phyloP scores from a whole-genome alignment of 495 filamentous ascomycete genomes.

The Acidiella bohemica region DNA sequence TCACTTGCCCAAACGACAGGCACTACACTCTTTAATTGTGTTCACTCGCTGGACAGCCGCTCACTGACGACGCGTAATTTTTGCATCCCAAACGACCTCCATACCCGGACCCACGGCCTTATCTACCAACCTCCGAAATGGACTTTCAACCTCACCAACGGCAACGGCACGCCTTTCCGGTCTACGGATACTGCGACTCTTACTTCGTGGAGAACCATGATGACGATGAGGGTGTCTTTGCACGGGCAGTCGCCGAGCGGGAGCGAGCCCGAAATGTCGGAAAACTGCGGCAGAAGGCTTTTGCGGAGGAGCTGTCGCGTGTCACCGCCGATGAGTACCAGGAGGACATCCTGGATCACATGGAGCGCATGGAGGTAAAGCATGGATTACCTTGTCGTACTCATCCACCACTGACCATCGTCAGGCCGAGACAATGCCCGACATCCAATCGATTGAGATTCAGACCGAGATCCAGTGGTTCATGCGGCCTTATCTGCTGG shows the following conservation, averaged over 20 bases:
- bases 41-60: constrained; percentile 29
- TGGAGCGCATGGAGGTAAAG: constrained; percentile 90
- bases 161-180: constrained; percentile 26
- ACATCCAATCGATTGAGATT: constrained; percentile 95
- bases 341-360: constrained; percentile 82
- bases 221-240: constrained; percentile 46
- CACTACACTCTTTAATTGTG: constrained; percentile 40
- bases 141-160: constrained; percentile 44
- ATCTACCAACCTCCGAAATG: constrained; percentile 39
- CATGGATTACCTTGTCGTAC: neutral
- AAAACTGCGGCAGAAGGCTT: constrained; percentile 62
- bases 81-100: constrained; percentile 6
- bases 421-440: constrained; percentile 77
- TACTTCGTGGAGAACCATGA: constrained; percentile 69
- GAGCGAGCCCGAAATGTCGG: constrained; percentile 62
- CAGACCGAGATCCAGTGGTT: constrained; percentile 99
- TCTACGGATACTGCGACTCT: constrained; percentile 45
- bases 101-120: constrained; percentile 11
- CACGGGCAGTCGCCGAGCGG: constrained; percentile 34
- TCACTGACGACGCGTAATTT: constrained; percentile 12
- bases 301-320: constrained; percentile 77
- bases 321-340: constrained; percentile 75
- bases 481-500: constrained; percentile 95
- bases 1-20: constrained; percentile 40
- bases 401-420: constrained; percentile 22